Evolutionary conservation across 805 yeast species (phyloP).

Genomic region (Kregervanrija delftensis): DNA sequence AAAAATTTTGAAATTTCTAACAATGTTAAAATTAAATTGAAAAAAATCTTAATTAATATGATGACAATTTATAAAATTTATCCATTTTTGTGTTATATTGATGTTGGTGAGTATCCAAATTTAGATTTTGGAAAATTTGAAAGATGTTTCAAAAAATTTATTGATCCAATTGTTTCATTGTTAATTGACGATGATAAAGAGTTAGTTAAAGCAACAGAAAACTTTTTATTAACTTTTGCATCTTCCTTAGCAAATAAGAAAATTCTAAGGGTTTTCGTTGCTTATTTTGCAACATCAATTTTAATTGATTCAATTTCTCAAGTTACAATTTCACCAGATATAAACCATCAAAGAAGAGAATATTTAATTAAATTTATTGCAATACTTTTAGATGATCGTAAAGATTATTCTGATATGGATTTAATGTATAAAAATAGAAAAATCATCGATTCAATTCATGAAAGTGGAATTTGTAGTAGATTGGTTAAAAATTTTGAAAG

Average conservation of each 20-base stretch:
- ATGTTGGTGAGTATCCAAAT: slow-evolving; percentile 2
- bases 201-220: slow-evolving; percentile 29
- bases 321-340: slow-evolving; percentile 19
- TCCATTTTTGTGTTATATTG: slow-evolving; percentile 28
- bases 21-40: slow-evolving; percentile 2
- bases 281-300: slow-evolving; percentile 32
- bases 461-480: slow-evolving; percentile 22
- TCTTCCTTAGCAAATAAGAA: slow-evolving; percentile 26
- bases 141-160: slow-evolving; percentile 12
- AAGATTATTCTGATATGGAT: slow-evolving; percentile 18
- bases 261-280: slow-evolving; percentile 25
- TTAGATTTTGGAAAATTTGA: slow-evolving; percentile 15
- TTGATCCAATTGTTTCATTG: slow-evolving; percentile 31
- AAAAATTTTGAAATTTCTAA: background rate
- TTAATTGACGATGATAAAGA: slow-evolving; percentile 30
- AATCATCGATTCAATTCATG: slow-evolving; percentile 13
- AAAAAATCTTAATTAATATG: slow-evolving; percentile 22
- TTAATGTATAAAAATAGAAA: slow-evolving; percentile 3
- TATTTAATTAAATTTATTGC: slow-evolving; percentile 33
- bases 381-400: slow-evolving; percentile 30
- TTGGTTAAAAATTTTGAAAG: slow-evolving; percentile 41
- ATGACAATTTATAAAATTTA: slow-evolving; percentile 25
- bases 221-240: slow-evolving; percentile 30
- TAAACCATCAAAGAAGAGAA: slow-evolving; percentile 19
- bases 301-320: slow-evolving; percentile 32